Base-by-base conservation (phyloP, 2,329 filamentous ascomycete genomes). In the Diaporthe helianthi region DNA sequence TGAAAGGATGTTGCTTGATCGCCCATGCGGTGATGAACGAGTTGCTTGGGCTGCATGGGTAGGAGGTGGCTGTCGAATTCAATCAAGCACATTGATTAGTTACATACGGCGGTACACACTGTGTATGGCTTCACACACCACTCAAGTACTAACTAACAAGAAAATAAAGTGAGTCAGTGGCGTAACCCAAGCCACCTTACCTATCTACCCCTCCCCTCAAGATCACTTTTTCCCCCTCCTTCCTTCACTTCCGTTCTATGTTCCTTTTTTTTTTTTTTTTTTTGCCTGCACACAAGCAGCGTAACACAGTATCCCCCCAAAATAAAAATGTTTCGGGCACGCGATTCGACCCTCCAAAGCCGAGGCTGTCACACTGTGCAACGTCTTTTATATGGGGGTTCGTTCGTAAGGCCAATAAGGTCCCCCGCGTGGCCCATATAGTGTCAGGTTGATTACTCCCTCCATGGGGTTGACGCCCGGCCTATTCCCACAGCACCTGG, bases 81-180 rank as follows among this genome's bases (percentile, higher is more conserved):
- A n/a, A n/a, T n/a, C n/a, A n/a, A n/a, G n/a, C n/a, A n/a, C n/a
- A n/a, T n/a, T n/a, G n/a, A n/a, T n/a, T n/a, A n/a, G n/a, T n/a
- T n/a, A n/a, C n/a, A n/a, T n/a, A n/a, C n/a, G n/a, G n/a, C 44
- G 8, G 44, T n/a, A n/a, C n/a, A 24, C 44, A 22, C n/a, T 63
- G 58, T 63, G 58, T 47, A 63, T 63, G 47, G 58, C 58, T 63
- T 63, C 58, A 63, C 58, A 47, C 55, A 61, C 55, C 38, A 9
- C 22, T 10, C n/a, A 15, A 24, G 29, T 44, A 63, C 58, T 26
- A 49, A 49, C n/a, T 33, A 19, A 49, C 4, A 49, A 49, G 58
- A 63, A 49, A 63, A 63, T 44, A 63, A 63, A 49, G 58, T 63
- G 44, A 63, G 58, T 63, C 58, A 63, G 58, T 63, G 58, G 58